Percentiles rank a stretch among this genome's conserved stretches.
These are phyloP conservation scores for Boletus pseudo-olivaceus DNA, from an alignment of 768 basidiomycete genomes.

Conservation along the genomic window DNA sequence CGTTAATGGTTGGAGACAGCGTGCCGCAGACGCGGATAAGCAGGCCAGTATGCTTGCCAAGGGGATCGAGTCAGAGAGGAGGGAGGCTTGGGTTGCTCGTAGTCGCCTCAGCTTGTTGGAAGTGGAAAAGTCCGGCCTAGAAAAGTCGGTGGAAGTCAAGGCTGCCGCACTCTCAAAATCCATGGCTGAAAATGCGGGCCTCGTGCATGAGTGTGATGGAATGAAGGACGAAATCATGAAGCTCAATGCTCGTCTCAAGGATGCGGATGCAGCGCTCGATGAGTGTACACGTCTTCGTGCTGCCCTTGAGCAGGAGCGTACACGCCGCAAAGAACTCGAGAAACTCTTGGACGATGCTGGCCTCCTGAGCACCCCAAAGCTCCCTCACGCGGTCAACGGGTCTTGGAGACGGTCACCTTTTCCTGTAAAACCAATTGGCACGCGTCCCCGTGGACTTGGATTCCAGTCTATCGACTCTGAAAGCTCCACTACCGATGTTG, in stretches of 20 bases:
- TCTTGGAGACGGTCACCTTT: slow-evolving; percentile 14
- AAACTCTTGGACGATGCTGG: slow-evolving; percentile 45
- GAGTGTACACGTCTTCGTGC: slow-evolving; percentile 27
- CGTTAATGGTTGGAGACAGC: slow-evolving; percentile 79
- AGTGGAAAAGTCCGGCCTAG: slow-evolving; percentile 59
- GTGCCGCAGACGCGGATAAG: slow-evolving; percentile 75
- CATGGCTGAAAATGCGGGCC: slow-evolving; percentile 22
- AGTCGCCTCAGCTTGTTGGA: slow-evolving; percentile 65
- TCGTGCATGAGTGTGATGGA: slow-evolving; percentile 28
- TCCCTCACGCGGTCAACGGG: slow-evolving; percentile 14
- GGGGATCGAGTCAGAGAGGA: slow-evolving; percentile 72
- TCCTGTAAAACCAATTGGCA: slow-evolving; percentile 22
- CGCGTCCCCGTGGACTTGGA: slow-evolving; percentile 46
- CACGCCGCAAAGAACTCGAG: slow-evolving; percentile 47
- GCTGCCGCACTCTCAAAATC: slow-evolving; percentile 28
- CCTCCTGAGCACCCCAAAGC: slow-evolving; percentile 45
- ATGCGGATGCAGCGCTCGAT: slow-evolving; percentile 22
- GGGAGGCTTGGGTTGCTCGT: slow-evolving; percentile 81
- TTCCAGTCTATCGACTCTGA: slow-evolving; percentile 62
- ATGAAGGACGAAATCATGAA: slow-evolving; percentile 29
- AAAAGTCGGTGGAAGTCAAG: slow-evolving; percentile 43
- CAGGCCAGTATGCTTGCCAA: slow-evolving; percentile 61
- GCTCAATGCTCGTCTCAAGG: slow-evolving; percentile 31
- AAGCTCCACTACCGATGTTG: slow-evolving; percentile 67
- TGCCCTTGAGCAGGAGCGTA: slow-evolving; percentile 40